phyloP scores from a whole-genome alignment of 2,329 filamentous ascomycete genomes.

The Scedosporium dehoogii region DNA sequence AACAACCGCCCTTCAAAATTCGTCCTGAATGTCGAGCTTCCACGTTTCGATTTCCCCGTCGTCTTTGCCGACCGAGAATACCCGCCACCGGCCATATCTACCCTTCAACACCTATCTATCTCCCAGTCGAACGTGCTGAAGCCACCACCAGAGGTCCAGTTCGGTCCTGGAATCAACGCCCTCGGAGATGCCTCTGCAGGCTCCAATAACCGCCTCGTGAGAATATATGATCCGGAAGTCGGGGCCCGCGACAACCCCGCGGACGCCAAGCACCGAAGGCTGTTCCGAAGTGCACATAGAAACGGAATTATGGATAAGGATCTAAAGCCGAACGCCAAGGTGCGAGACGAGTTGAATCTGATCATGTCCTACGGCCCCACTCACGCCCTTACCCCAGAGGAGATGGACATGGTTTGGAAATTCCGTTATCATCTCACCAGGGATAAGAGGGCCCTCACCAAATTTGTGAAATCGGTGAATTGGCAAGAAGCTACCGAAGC shows the following conservation, averaged over 20 bases:
- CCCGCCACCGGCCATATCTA: slow-evolving; percentile 70
- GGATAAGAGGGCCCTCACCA: slow-evolving; percentile 87
- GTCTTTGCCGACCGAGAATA: slow-evolving; percentile 96
- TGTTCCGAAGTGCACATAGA: slow-evolving; percentile 81
- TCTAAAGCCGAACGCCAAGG: slow-evolving; percentile 90
- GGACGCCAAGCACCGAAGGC: slow-evolving; percentile 84
- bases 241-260: slow-evolving; percentile 85
- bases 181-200: slow-evolving; percentile 38
- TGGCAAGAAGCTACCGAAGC: slow-evolving; percentile 82
- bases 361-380: slow-evolving; percentile 92
- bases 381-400: slow-evolving; percentile 75
- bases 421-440: slow-evolving; percentile 90
- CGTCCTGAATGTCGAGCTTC: slow-evolving; percentile 80
- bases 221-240: slow-evolving; percentile 89
- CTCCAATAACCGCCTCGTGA: slow-evolving; percentile 55
- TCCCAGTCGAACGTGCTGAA: slow-evolving; percentile 64
- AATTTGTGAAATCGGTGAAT: slow-evolving; percentile 95
- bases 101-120: slow-evolving; percentile 40
- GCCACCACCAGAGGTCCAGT: slow-evolving; percentile 77
- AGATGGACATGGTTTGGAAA: slow-evolving; percentile 95
- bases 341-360: slow-evolving; percentile 82
- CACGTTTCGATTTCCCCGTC: slow-evolving; percentile 89
- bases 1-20: slow-evolving; percentile 47
- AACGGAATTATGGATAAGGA: slow-evolving; percentile 94
- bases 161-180: slow-evolving; percentile 79